A percentile compares a stretch with the other conserved stretches of the same genome.
Evolutionary conservation across 2,329 filamentous ascomycete species (phyloP).

Genomic region (Ophiocordyceps australis): DNA sequence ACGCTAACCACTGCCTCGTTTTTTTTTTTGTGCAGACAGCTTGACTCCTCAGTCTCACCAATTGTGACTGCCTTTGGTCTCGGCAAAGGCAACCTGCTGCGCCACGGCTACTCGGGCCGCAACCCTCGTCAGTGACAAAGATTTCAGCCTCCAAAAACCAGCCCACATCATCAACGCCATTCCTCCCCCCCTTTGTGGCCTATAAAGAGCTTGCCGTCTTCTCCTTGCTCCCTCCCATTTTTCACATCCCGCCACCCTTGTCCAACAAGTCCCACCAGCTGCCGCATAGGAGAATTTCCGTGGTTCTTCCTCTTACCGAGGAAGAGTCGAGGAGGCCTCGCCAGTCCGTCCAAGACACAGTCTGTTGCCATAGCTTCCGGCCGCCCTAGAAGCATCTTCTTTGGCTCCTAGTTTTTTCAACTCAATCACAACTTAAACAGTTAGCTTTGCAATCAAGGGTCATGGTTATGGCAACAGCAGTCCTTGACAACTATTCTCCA

Average conservation of each 20-base stretch:
- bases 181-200: constrained; percentile 36
- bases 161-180: constrained; percentile 49
- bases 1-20: too few relatives aligned
- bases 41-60: too few relatives aligned
- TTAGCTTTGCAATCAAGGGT: constrained; percentile 26
- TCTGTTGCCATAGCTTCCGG: constrained; percentile 86
- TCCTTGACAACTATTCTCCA: constrained; percentile 36
- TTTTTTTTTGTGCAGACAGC: too few relatives aligned
- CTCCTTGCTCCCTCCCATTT: constrained; percentile 29
- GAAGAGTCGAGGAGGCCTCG: constrained; percentile 99
- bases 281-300: constrained; percentile 98
- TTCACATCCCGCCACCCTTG: constrained; percentile 29
- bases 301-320: constrained; percentile 98
- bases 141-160: constrained; percentile 48
- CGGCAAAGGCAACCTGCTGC: constrained; percentile 38
- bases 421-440: too few relatives aligned
- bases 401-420: constrained; percentile 5
- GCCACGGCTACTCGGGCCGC: constrained; percentile 48
- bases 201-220: constrained; percentile 28
- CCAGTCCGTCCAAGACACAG: constrained; percentile 78
- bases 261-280: constrained; percentile 59
- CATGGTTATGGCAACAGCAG: constrained; percentile 48
- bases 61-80: constrained; percentile 50
- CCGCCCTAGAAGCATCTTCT: constrained; percentile 61
- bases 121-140: constrained; percentile 45